phyloP scores from a whole-genome alignment of 495 filamentous ascomycete genomes.

The Neurospora sp. region DNA sequence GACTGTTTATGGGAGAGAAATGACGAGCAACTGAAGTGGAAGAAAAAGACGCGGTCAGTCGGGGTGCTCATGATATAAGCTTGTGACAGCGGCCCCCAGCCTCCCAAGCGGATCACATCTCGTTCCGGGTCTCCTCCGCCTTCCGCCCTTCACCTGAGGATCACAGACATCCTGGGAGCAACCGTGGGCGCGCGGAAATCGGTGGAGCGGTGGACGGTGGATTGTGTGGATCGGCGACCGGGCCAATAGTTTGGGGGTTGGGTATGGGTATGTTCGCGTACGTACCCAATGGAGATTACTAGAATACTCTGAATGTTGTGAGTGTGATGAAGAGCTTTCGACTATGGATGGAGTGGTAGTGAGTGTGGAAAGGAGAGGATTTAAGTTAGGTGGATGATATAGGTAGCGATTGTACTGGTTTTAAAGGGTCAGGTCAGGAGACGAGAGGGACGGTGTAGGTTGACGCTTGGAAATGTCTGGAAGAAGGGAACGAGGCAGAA shows the following conservation, averaged over 20 bases:
- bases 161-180: background rate
- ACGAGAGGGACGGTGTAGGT: background rate
- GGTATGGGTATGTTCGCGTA: background rate
- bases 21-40: background rate
- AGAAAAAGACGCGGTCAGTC: background rate
- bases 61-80: background rate
- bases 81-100: background rate
- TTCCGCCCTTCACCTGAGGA: background rate
- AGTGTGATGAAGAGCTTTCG: background rate
- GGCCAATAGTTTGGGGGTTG: background rate
- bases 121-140: background rate
- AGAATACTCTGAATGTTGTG: background rate
- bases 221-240: background rate
- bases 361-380: background rate
- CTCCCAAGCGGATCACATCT: background rate
- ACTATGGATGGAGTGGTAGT: background rate
- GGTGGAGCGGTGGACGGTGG: background rate
- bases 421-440: background rate
- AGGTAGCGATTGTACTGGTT: background rate
- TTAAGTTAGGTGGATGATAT: background rate
- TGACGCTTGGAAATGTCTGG: background rate
- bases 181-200: background rate
- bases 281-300: background rate
- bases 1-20: conserved; percentile 1
- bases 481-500: background rate